Conservation (phyloP, 2,329 filamentous ascomycete genomes). For the Mariannaea elegans region DNA sequence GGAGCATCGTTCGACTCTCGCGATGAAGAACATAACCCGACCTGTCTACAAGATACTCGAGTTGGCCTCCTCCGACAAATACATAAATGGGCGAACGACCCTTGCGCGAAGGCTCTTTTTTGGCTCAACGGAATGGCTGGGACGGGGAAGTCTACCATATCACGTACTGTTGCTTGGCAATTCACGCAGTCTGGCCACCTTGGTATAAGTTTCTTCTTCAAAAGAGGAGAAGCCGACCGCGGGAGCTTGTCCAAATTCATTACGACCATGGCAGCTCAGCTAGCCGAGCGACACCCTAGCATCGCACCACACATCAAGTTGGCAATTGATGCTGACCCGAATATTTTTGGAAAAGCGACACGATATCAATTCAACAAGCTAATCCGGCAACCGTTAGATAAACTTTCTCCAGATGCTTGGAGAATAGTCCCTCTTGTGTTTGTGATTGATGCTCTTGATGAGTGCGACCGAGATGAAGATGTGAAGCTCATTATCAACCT, state of each 20-base stretch:
- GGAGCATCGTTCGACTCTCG: too few species aligned
- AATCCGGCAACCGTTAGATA: too few species aligned
- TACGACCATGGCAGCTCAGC: slow-evolving; percentile 43
- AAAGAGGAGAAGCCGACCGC: slow-evolving; percentile 46
- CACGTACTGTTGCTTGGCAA: slow-evolving; percentile 40
- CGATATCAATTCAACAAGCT: too few species aligned
- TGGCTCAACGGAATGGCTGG: slow-evolving; percentile 52
- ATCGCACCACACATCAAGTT: too few species aligned
- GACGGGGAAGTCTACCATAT: slow-evolving; percentile 51
- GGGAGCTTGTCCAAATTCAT: slow-evolving; percentile 37
- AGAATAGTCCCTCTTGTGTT: slow-evolving; percentile 30
- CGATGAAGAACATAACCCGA: too few species aligned
- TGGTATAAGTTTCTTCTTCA: slow-evolving; percentile 50
- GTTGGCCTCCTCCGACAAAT: slow-evolving; percentile 43
- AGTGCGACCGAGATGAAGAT: slow-evolving; percentile 24
- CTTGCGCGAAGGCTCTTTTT: slow-evolving; percentile 38
- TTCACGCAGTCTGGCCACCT: slow-evolving; percentile 21
- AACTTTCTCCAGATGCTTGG: slow-evolving; percentile 47
- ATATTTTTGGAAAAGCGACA: slow-evolving; percentile 49
- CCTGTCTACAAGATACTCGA: slow-evolving; percentile 33
- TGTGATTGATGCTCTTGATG: slow-evolving; percentile 45
- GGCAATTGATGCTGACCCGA: too few species aligned
- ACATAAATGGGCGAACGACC: slow-evolving; percentile 39
- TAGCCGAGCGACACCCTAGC: slow-evolving; percentile 10
- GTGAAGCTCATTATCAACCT: too few species aligned